Base-by-base conservation (phyloP, 306 rosid genomes). In the Fragaria nilgerrensis region DNA sequence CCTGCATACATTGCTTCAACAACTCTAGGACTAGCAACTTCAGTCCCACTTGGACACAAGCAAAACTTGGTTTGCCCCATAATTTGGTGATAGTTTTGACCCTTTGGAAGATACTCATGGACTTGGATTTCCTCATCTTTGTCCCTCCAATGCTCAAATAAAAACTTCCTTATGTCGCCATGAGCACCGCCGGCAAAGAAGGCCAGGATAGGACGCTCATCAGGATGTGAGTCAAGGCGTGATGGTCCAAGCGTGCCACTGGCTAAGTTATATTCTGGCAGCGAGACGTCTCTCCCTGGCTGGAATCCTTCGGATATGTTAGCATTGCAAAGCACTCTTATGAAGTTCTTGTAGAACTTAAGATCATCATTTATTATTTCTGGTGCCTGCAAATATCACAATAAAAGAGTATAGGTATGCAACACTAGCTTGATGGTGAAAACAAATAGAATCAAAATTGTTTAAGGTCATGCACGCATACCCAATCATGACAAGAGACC, bases 401-500 rank as follows among this genome's bases (percentile, higher is more conserved):
- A 15, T 39, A 5, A 5, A 61, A 61, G 29, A 1, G 37, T 61
- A 5, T 61, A 61, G 8, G 32, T 22, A 39, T 1, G 27, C 48
- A 32, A 29, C 76, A 64, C 5, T 29, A 62, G 68, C 43, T 61
- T 62, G 43, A 29, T 14, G 68, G 43, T 29, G 68, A 62, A 62
- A 29, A 62, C 43, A 15, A 15, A 6, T 15, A 62, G 17, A 62
- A 5, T 29, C 39, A 64, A 2, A 47, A 32, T 29, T 27, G 56
- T 5, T 10, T 17, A 20, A 45, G 48, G 11, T 36, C 0, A 8
- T 36, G 71, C 9, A 39, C 17, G 7, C 77, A 17, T 83, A 90
- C 92, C 95, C 92, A 90, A 76, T 90, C 95, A 47, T 90, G 92
- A 76, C 90, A 90, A 43, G 92, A 88, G 67, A 90, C 37, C 62